Evolutionary conservation across 2,329 filamentous ascomycete species (phyloP).

Genomic region (Dactylonectria estremocensis): DNA sequence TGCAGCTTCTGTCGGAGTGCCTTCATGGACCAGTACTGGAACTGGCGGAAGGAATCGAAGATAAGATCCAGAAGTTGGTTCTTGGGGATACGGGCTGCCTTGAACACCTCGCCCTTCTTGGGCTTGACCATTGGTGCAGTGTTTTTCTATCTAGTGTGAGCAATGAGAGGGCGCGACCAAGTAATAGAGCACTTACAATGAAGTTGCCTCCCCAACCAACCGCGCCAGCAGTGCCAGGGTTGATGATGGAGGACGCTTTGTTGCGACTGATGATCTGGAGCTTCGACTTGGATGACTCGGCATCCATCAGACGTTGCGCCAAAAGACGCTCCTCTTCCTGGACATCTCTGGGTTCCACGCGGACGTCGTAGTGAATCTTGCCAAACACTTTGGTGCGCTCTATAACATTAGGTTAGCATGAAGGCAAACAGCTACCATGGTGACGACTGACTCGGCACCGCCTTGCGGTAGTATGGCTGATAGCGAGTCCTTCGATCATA

Average conservation of each 20-base stretch:
- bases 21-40: slow-evolving; percentile 95
- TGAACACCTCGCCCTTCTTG: slow-evolving; percentile 79
- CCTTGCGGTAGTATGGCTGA: slow-evolving; percentile 77
- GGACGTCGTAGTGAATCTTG: slow-evolving; percentile 82
- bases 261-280: slow-evolving; percentile 66
- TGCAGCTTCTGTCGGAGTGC: slow-evolving; percentile 82
- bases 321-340: slow-evolving; percentile 77
- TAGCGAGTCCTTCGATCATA: slow-evolving; percentile 62
- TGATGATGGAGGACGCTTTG: slow-evolving; percentile 67
- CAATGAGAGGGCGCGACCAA: slow-evolving; percentile 25
- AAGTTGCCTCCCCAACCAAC: slow-evolving; percentile 63
- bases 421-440: not conserved
- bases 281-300: slow-evolving; percentile 65
- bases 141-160: slow-evolving; percentile 64
- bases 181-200: slow-evolving; percentile 65
- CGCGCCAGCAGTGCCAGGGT: slow-evolving; percentile 64
- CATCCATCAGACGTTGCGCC: slow-evolving; percentile 68
- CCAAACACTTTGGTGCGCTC: slow-evolving; percentile 86
- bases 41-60: slow-evolving; percentile 86
- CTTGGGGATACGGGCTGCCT: slow-evolving; percentile 90
- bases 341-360: slow-evolving; percentile 80
- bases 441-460: slow-evolving; percentile 78
- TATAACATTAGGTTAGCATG: slow-evolving; percentile 54
- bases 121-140: slow-evolving; percentile 65
- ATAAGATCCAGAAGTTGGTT: slow-evolving; percentile 90